A percentile compares a stretch with the other conserved stretches of the same genome.
These are phyloP conservation scores for Cucumis hystrix DNA, from an alignment of 306 rosid genomes.

Conservation along the genomic window DNA sequence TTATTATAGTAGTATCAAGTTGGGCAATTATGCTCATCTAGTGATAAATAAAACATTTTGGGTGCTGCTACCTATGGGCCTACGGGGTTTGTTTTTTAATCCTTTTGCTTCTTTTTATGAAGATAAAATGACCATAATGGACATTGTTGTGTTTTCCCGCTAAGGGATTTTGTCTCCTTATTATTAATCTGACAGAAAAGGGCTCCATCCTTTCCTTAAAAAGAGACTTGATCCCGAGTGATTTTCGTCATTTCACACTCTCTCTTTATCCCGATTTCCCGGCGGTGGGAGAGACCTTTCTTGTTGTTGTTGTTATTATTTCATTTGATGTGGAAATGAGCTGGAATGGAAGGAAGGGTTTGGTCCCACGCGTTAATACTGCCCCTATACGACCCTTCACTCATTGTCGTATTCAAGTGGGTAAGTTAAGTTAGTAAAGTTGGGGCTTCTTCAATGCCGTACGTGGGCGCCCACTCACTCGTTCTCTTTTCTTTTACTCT, in stretches of 20 bases:
- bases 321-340: not conserved
- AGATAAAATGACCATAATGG: not conserved
- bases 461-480: not conserved
- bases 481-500: not conserved
- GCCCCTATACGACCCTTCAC: not conserved
- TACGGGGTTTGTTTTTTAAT: not conserved
- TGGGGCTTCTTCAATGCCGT: not conserved
- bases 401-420: not conserved
- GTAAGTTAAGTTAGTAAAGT: not conserved
- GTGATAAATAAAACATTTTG: not conserved
- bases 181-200: not conserved
- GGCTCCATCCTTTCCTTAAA: not conserved
- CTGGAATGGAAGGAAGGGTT: not conserved
- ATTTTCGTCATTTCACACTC: not conserved
- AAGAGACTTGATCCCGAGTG: not conserved
- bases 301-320: not conserved
- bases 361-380: conserved; percentile 1
- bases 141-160: not conserved
- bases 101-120: not conserved
- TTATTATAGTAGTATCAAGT: not conserved
- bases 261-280: not conserved
- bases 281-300: not conserved
- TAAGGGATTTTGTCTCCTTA: not conserved
- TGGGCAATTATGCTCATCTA: not conserved
- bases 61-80: not conserved